Evolutionary conservation across 2,329 filamentous ascomycete genomes (phyloP), one percentile per base, ranked within the genome.

Genomic region (Fulvia fulva): DNA sequence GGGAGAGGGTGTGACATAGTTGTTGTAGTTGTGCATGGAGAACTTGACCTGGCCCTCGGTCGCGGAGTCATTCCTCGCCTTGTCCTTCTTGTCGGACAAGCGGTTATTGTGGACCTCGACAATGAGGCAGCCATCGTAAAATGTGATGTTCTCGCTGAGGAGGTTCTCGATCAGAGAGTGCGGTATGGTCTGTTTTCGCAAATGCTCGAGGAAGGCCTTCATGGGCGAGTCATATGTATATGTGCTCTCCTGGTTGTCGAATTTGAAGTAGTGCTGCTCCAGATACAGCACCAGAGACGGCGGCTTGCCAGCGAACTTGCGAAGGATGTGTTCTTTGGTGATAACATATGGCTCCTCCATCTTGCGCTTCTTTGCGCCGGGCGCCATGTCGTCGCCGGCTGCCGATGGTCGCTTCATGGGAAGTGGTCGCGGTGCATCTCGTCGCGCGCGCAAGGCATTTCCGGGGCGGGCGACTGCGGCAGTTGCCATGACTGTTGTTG

Each of bases 41-140:
- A 90, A 93, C 11, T 87, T 85, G 3, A 81, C 77, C 41, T 83
- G 83, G 55, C 87, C 87, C 64, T 81, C 69, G 1, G 84, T 79
- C 25, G 78, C 78, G 53, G 77, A 79, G 51, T 78, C 63, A 51
- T 81, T 57, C 77, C 76, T 66, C 9, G 50, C 62, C 53, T 64
- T 67, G 45, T 71, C 68, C 56, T 73, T 66, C 79, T 80, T 65
- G 83, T 85, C 70, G 9, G 78, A 72, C 64, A 90, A 65, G 81
- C 89, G 90, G 77, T 96, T 90, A 71, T 97, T 90, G 68, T 96
- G 84, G n/a, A 97, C 80, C 73, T 96, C 88, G 34, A 99, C 91
- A 65, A 99, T 97, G 57, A 99, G 82, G 70, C 93, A 96, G 30
- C 84, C 91, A 73, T 97, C 92, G 72, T 97, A 99, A 71, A 96